A percentile compares a stretch with the other conserved stretches of the same genome.
Evolutionary conservation across 1,284 basidiomycete genomes (phyloP).

Genomic region (Boletus mariae): DNA sequence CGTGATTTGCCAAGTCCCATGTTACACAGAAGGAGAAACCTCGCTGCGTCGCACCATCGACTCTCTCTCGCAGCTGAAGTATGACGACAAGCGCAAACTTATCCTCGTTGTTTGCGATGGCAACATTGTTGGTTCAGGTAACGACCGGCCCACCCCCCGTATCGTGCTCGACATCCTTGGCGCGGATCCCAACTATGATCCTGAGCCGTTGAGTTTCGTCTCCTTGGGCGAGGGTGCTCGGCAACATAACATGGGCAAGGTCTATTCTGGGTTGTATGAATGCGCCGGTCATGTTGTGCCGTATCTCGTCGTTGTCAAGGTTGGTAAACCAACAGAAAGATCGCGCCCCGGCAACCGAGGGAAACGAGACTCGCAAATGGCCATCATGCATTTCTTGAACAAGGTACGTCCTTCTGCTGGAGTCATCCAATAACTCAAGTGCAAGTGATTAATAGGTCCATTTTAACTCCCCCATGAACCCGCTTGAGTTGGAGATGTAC

Average conservation of each 20-base stretch:
- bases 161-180: slow-evolving; percentile 98
- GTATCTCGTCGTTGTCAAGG: slow-evolving; percentile 94
- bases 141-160: slow-evolving; percentile 86
- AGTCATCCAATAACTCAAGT: not conserved
- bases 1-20: slow-evolving; percentile 97
- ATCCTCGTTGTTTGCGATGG: slow-evolving; percentile 96
- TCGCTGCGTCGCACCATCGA: slow-evolving; percentile 91
- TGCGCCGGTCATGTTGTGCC: slow-evolving; percentile 94
- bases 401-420: slow-evolving; percentile 49
- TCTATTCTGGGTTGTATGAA: slow-evolving; percentile 96
- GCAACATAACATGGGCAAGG: slow-evolving; percentile 98
- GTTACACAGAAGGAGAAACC: slow-evolving; percentile 93
- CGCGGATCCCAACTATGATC: slow-evolving; percentile 88
- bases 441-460: slow-evolving; percentile 64
- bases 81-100: slow-evolving; percentile 97
- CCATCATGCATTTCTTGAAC: slow-evolving; percentile 97
- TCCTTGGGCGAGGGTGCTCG: slow-evolving; percentile 93
- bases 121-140: slow-evolving; percentile 96
- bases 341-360: slow-evolving; percentile 93
- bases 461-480: slow-evolving; percentile 96
- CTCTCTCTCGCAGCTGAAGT: slow-evolving; percentile 90
- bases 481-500: slow-evolving; percentile 94
- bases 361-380: slow-evolving; percentile 95
- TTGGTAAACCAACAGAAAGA: slow-evolving; percentile 93
- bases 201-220: slow-evolving; percentile 92